A percentile compares a stretch with the other conserved stretches of the same genome.
These are phyloP conservation scores for Penicillium digitatum DNA, from an alignment of 2,329 filamentous ascomycete species.

Conservation along the genomic window DNA sequence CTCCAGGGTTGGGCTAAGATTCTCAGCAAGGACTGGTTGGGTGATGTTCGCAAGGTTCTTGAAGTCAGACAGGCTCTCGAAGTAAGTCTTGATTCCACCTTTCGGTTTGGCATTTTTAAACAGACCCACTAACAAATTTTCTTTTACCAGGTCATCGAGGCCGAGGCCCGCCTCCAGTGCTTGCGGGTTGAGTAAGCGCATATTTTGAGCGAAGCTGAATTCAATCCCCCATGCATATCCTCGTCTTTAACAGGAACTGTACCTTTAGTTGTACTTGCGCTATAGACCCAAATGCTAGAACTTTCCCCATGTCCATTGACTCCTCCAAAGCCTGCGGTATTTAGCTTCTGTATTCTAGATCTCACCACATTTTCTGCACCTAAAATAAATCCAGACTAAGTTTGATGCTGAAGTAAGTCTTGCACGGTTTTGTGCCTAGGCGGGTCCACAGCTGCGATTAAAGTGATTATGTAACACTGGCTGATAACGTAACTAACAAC, in stretches of 20 bases:
- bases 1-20: conserved; percentile 94
- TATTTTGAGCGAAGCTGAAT: conserved; percentile 27
- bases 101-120: neutral
- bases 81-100: conserved; percentile 54
- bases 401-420: neutral
- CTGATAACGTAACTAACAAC: too few species aligned
- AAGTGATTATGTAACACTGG: conserved; percentile 6
- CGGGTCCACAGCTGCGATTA: neutral
- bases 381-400: neutral
- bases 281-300: conserved; percentile 40
- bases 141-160: conserved; percentile 68
- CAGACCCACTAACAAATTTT: conserved; percentile 15
- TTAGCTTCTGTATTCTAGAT: too few species aligned
- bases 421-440: neutral
- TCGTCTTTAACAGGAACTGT: conserved; percentile 35
- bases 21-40: conserved; percentile 87
- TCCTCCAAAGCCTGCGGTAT: neutral
- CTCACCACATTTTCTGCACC: too few species aligned
- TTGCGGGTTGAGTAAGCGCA: conserved; percentile 67
- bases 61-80: conserved; percentile 96
- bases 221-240: conserved; percentile 31
- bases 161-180: conserved; percentile 84
- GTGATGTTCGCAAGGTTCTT: conserved; percentile 82
- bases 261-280: conserved; percentile 38
- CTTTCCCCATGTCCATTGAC: conserved; percentile 20